Percentiles rank a stretch among this genome's conserved stretches.
These are phyloP conservation scores for Limtongozyma cylindracea DNA, from an alignment of 805 yeast species.

Conservation along the genomic window DNA sequence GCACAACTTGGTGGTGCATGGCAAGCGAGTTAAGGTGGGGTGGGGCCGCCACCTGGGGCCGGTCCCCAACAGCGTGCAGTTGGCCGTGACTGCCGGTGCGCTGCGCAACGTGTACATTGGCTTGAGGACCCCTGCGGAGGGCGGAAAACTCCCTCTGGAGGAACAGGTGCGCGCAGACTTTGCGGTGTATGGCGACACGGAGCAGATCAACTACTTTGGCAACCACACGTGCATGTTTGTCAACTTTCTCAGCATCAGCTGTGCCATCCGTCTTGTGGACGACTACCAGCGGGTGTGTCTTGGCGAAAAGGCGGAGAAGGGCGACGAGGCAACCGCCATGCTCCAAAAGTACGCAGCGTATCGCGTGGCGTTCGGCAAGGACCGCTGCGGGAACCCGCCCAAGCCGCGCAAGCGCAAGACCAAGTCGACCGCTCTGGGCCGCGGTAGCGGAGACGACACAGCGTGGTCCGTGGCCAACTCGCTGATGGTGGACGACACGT, in stretches of 20 bases:
- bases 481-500: no score
- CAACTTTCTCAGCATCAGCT: slow-evolving; percentile 35
- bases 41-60: slow-evolving; percentile 57
- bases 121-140: no score
- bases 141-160: slow-evolving; percentile 14
- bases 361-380: slow-evolving; percentile 11
- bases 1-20: slow-evolving; percentile 35
- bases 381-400: no score
- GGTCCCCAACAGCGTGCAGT: slow-evolving; percentile 21
- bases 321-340: slow-evolving; percentile 6
- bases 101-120: slow-evolving; percentile 61
- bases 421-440: no score
- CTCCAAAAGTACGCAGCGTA: slow-evolving; percentile 21
- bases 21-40: slow-evolving; percentile 34
- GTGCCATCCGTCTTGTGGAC: slow-evolving; percentile 40
- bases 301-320: no score
- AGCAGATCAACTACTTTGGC: slow-evolving; percentile 48
- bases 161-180: slow-evolving; percentile 32
- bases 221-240: slow-evolving; percentile 55
- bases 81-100: slow-evolving; percentile 52
- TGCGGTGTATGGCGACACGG: slow-evolving; percentile 38
- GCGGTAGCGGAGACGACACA: no score
- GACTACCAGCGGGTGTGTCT: no score
- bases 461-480: no score
- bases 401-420: slow-evolving; percentile 17